phyloP scores from a whole-genome alignment of 306 rosid genomes.

The Prinsepia uniflora region DNA sequence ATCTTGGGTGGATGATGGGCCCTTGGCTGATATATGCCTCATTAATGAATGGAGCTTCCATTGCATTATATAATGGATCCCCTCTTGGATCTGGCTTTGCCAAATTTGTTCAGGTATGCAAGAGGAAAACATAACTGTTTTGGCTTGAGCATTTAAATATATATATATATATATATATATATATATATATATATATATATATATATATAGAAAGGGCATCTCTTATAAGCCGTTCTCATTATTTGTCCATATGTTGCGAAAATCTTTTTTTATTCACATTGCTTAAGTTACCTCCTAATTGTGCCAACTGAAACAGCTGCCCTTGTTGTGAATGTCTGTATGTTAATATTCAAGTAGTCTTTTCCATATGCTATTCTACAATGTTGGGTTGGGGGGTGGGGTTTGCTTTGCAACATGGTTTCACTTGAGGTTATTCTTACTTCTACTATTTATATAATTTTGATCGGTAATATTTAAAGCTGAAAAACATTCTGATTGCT shows the following conservation, averaged over 20 bases:
- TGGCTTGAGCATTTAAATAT: not conserved
- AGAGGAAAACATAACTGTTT: not conserved
- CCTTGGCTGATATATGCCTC: constrained; percentile 97
- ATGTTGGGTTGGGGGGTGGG: too few relatives aligned
- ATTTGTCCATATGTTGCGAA: not conserved
- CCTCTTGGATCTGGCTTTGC: constrained; percentile 89
- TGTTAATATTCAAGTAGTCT: not conserved
- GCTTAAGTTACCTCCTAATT: not conserved
- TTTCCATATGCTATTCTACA: not conserved
- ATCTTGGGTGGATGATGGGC: constrained; percentile 99
- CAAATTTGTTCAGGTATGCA: constrained; percentile 73
- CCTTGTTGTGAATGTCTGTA: not conserved
- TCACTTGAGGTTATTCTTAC: not conserved
- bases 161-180: too few relatives aligned
- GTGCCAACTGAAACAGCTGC: not conserved
- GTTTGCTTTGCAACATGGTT: not conserved
- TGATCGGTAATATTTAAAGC: not conserved
- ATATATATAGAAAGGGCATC: not conserved
- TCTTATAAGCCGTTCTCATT: not conserved
- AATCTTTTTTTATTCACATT: not conserved
- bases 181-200: too few relatives aligned
- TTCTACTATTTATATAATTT: not conserved
- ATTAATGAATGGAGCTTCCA: constrained; percentile 84
- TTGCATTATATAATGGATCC: constrained; percentile 83
- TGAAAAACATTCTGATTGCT: not conserved